A percentile compares a stretch with the other conserved stretches of the same genome.
These are phyloP conservation scores for Eucalyptus regnans DNA, from an alignment of 345 rosid genomes.

Conservation along the genomic window DNA sequence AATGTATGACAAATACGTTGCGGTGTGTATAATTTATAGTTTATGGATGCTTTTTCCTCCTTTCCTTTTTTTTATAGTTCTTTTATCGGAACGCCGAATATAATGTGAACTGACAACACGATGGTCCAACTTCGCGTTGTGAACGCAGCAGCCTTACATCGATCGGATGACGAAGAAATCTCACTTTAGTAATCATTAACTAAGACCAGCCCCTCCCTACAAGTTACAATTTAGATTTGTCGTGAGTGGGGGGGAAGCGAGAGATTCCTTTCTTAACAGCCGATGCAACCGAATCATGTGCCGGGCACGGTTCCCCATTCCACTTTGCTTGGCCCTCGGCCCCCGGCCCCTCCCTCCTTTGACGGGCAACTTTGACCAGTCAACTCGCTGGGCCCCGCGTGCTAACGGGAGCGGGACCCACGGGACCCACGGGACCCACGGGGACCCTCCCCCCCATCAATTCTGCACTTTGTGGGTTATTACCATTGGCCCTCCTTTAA, in stretches of 20 bases:
- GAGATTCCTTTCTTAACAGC: neutral
- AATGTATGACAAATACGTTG: neutral
- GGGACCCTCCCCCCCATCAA: neutral
- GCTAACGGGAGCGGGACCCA: neutral
- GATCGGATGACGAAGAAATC: neutral
- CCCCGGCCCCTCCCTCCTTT: neutral
- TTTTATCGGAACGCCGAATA: neutral
- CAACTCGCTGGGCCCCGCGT: neutral
- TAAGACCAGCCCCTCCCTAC: neutral
- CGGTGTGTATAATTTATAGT: neutral
- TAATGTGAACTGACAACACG: neutral
- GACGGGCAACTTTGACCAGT: neutral
- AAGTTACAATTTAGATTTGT: neutral
- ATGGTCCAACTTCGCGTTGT: neutral
- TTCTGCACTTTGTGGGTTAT: neutral
- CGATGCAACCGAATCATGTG: neutral
- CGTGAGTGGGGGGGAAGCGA: neutral
- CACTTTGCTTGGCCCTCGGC: neutral
- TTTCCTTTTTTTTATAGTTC: accelerated
- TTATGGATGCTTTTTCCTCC: no score
- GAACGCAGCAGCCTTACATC: neutral
- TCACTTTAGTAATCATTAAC: neutral
- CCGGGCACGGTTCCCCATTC: neutral
- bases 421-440: no score
- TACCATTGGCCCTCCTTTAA: neutral